Evolutionary conservation across 495 filamentous ascomycete species (phyloP), one percentile per base, ranked within the genome.

Genomic region (Xylona heveae): DNA sequence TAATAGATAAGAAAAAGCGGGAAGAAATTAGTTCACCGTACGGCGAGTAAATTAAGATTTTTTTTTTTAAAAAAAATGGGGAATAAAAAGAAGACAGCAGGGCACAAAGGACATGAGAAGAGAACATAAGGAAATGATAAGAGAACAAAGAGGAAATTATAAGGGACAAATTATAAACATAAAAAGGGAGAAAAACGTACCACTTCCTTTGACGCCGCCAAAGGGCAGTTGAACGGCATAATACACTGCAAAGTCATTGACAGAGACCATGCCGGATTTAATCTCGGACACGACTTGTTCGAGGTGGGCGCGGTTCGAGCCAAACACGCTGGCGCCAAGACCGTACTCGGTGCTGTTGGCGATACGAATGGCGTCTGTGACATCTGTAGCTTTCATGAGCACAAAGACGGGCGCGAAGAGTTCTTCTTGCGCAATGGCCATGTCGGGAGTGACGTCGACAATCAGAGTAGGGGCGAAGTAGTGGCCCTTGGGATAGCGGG

Each of bases 171-270:
- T n/a, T n/a, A 5, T 7, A 21, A 0, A 1, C 19, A n/a, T 14
- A 29, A 21, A 15, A 10, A 10, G 19, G 21, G 19, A 28, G 5
- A n/a, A 6, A 19, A 18, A 28, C 34, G 12, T 36, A 38, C 36
- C 36, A 24, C 74, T 83, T 0, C 81, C 84, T 35, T 66, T 64
- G 13, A 78, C 67, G 16, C 88, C 88, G 15, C 88, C 88, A 48
- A 97, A 97, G 0, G 88, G 88, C 10, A 97, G 51, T 53, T 88
- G 79, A 10, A 90, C 79, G 16, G 84, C 76, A 50, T 97, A 97
- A 44, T 69, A 92, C 10, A 68, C 74, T 14, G 70, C 88, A 40
- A 97, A 97, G 53, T 95, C 88, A 43, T 97, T 95, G 33, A 97
- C 68, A 28, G 75, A 64, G 3, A 95, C 77, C 77, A 92, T 92